phyloP scores from a whole-genome alignment of 2,329 filamentous ascomycete genomes.

The Colletotrichum destructivum region DNA sequence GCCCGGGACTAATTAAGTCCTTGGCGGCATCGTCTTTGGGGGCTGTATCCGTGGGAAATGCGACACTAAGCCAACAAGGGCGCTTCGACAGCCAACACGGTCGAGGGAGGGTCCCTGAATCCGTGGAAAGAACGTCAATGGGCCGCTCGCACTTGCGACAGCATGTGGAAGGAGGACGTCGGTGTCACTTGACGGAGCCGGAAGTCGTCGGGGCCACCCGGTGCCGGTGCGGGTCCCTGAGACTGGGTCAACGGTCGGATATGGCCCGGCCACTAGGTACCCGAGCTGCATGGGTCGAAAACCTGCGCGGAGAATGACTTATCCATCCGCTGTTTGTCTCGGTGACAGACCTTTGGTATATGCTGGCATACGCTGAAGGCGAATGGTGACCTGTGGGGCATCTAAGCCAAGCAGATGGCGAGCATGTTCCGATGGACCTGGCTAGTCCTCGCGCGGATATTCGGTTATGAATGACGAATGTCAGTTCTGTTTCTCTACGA shows the following conservation, averaged over 20 bases:
- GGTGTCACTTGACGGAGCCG: neutral
- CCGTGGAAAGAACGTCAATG: too few relatives aligned
- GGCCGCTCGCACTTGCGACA: neutral
- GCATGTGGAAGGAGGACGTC: too few relatives aligned
- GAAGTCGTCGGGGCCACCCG: neutral
- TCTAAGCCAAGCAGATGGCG: neutral
- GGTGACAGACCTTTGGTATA: neutral
- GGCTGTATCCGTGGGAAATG: neutral
- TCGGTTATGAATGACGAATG: neutral
- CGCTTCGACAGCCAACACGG: neutral
- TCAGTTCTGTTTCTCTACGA: neutral
- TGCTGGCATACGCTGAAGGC: neutral
- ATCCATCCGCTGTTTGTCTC: neutral
- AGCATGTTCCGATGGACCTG: neutral
- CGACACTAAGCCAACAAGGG: neutral
- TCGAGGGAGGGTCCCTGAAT: neutral
- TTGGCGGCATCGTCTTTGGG: conserved; percentile 5
- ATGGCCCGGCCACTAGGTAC: neutral
- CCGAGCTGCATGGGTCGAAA: neutral
- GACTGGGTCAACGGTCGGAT: neutral
- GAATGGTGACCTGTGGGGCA: neutral
- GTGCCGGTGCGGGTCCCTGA: neutral
- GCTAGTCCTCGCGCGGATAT: too few relatives aligned
- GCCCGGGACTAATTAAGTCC: conserved; percentile 9
- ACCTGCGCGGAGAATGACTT: neutral